These are phyloP conservation scores for Rhodocollybia butyracea DNA, from an alignment of 768 basidiomycete genomes.

Conservation along the genomic window DNA sequence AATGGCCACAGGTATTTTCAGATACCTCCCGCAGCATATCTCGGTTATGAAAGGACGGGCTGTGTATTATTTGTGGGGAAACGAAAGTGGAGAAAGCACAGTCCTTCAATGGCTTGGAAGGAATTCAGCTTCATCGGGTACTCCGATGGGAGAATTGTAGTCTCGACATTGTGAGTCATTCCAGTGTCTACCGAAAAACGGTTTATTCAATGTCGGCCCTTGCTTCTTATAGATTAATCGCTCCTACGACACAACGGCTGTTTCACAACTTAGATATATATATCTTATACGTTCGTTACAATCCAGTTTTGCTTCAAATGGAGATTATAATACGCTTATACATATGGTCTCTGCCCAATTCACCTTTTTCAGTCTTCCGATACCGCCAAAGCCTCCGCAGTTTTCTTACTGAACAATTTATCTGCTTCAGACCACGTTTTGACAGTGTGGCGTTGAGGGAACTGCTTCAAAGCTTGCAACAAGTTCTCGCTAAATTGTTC, in stretches of 20 bases:
- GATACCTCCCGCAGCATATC: conserved; percentile 59
- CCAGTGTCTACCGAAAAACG: too few species aligned
- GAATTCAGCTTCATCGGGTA: background rate
- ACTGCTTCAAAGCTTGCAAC: conserved; percentile 73
- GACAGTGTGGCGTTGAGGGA: conserved; percentile 62
- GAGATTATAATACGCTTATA: background rate
- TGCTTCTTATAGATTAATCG: too few species aligned
- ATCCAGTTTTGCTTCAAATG: too few species aligned
- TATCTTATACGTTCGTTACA: too few species aligned
- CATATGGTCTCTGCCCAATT: too few species aligned
- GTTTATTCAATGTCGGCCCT: too few species aligned
- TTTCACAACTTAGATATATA: too few species aligned
- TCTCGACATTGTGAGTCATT: too few species aligned
- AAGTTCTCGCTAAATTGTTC: conserved; percentile 92
- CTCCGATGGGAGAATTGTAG: background rate
- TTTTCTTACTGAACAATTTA: conserved; percentile 63
- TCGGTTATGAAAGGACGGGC: conserved; percentile 48
- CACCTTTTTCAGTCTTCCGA: background rate
- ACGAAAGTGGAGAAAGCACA: conserved; percentile 30
- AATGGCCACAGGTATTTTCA: conserved; percentile 46
- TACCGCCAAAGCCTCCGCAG: background rate
- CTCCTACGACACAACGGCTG: too few species aligned
- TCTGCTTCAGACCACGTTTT: conserved; percentile 90
- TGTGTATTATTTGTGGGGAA: conserved; percentile 63
- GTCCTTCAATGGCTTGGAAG: conserved; percentile 20